phyloP scores from a whole-genome alignment of 495 filamentous ascomycete genomes.

The Entonaema liquescens region DNA sequence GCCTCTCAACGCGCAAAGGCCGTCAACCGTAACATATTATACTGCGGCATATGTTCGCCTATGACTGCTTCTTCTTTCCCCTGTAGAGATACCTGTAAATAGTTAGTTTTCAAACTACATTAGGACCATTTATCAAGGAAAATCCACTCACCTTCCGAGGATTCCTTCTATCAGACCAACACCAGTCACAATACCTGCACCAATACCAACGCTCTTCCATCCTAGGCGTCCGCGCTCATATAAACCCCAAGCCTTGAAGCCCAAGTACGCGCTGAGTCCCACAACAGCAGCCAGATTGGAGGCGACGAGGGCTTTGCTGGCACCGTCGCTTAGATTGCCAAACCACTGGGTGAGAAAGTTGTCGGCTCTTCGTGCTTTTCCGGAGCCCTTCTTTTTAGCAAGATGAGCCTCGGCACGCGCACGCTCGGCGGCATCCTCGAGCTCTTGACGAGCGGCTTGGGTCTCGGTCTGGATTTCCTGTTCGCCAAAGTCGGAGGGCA shows the following conservation, averaged over 20 bases:
- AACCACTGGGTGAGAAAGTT: constrained; percentile 50
- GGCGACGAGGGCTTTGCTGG: constrained; percentile 47
- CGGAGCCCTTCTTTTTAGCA: constrained; percentile 61
- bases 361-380: constrained; percentile 49
- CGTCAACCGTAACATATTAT: constrained; percentile 2
- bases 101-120: constrained; percentile 6
- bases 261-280: constrained; percentile 56
- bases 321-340: constrained; percentile 43
- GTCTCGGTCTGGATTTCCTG: constrained; percentile 75
- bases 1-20: constrained; percentile 4
- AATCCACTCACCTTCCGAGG: constrained; percentile 48
- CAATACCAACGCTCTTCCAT: constrained; percentile 74
- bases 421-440: constrained; percentile 52
- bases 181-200: constrained; percentile 59
- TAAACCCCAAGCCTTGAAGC: constrained; percentile 56
- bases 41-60: constrained; percentile 2
- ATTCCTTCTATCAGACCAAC: constrained; percentile 55
- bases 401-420: constrained; percentile 58
- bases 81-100: constrained; percentile 49
- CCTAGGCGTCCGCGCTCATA: constrained; percentile 72
- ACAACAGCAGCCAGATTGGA: constrained; percentile 55
- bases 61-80: constrained; percentile 51
- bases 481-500: constrained; percentile 71
- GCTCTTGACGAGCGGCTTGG: constrained; percentile 65
- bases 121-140: neutral